These are phyloP conservation scores for Cichorium intybus DNA, from an alignment of 140 eudicot genomes.

Conservation along the genomic window DNA sequence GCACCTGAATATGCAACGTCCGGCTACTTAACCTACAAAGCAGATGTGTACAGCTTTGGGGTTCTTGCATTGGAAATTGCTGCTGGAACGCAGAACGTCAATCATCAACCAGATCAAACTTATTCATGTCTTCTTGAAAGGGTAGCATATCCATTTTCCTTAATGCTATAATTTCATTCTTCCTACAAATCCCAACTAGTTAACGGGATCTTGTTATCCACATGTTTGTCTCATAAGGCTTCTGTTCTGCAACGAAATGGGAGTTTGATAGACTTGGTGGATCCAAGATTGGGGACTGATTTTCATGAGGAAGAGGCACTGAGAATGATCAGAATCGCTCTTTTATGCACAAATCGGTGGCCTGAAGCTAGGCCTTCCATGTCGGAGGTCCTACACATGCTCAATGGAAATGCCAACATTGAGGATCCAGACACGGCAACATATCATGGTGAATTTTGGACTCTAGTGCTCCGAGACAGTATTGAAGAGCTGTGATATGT, in stretches of 20 bases:
- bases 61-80: conserved; percentile 50
- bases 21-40: conserved; percentile 59
- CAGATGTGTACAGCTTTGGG: conserved; percentile 69
- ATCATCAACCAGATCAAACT: conserved; percentile 35
- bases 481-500: too few relatives aligned
- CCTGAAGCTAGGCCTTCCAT: conserved; percentile 55
- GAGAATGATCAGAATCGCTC: conserved; percentile 47
- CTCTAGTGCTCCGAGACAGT: conserved; percentile 25
- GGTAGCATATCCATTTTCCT: conserved; percentile 27
- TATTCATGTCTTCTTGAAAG: conserved; percentile 51
- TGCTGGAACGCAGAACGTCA: conserved; percentile 49
- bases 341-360: conserved; percentile 48
- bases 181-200: background rate
- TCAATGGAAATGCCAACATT: conserved; percentile 28
- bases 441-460: conserved; percentile 20
- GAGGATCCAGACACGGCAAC: conserved; percentile 15
- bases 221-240: conserved; percentile 34
- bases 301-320: conserved; percentile 35
- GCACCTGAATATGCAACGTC: conserved; percentile 70
- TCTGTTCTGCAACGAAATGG: conserved; percentile 33
- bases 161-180: background rate
- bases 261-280: conserved; percentile 39
- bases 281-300: conserved; percentile 47
- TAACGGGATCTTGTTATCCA: background rate
- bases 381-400: conserved; percentile 54